phyloP scores from a whole-genome alignment of 495 filamentous ascomycete species.

The Xanthoparmelia taractica region DNA sequence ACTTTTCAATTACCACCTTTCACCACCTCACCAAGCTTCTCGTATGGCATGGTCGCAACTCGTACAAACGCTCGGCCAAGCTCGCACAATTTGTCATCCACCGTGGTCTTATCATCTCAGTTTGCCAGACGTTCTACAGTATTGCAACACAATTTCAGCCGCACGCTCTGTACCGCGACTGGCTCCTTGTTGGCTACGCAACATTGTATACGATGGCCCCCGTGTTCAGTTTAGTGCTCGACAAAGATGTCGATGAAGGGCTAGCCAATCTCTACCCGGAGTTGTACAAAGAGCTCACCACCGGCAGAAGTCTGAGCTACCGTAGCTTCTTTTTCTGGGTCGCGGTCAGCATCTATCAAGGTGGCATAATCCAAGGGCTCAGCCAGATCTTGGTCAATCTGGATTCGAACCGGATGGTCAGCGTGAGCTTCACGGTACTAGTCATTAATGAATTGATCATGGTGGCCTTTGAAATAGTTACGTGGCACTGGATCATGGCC shows the following conservation, averaged over 20 bases:
- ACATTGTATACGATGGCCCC: slow-evolving; percentile 93
- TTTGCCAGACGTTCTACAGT: slow-evolving; percentile 96
- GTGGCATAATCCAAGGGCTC: slow-evolving; percentile 84
- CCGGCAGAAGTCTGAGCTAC: slow-evolving; percentile 76
- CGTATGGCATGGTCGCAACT: slow-evolving; percentile 96
- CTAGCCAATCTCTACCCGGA: slow-evolving; percentile 94
- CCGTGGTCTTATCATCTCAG: slow-evolving; percentile 84
- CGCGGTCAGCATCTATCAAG: slow-evolving; percentile 91
- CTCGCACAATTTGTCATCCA: slow-evolving; percentile 98
- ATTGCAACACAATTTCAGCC: slow-evolving; percentile 87
- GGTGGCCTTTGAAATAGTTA: slow-evolving; percentile 93
- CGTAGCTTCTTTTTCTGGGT: slow-evolving; percentile 96
- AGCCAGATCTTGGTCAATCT: slow-evolving; percentile 77
- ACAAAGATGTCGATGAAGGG: slow-evolving; percentile 88
- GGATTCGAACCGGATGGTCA: slow-evolving; percentile 64
- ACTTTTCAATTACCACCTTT: slow-evolving; percentile 94
- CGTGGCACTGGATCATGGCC: slow-evolving; percentile 95
- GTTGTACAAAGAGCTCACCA: slow-evolving; percentile 90
- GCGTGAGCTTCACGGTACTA: slow-evolving; percentile 84
- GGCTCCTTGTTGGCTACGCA: slow-evolving; percentile 95
- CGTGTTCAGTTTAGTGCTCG: slow-evolving; percentile 92
- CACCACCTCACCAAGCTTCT: slow-evolving; percentile 92
- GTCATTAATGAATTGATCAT: slow-evolving; percentile 93
- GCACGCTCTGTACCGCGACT: slow-evolving; percentile 89
- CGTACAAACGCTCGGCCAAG: slow-evolving; percentile 92